Evolutionary conservation across 768 basidiomycete species (phyloP).

Genomic region (Mycena maculata): DNA sequence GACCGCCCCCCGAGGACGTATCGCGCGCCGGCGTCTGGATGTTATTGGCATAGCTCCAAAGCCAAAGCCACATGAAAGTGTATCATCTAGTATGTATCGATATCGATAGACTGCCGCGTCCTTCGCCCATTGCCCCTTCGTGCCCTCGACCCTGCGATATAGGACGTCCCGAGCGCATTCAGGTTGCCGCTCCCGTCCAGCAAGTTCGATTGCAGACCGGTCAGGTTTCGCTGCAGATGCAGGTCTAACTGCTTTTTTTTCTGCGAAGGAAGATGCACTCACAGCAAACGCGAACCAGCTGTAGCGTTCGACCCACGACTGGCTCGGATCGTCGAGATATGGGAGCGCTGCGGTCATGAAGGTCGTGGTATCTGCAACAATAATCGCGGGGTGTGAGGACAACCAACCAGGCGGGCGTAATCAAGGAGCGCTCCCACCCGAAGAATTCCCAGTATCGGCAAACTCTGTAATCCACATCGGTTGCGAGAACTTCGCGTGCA

Average conservation of each 20-base stretch:
- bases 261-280: background rate
- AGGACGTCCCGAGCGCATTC: slow-evolving; percentile 20
- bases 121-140: slow-evolving; percentile 14
- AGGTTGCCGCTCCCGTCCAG: slow-evolving; percentile 23
- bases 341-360: slow-evolving; percentile 9
- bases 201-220: slow-evolving; percentile 22
- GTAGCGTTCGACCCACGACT: slow-evolving; percentile 24
- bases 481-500: slow-evolving; percentile 48
- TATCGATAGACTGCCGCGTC: slow-evolving; percentile 6
- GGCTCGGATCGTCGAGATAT: slow-evolving; percentile 11
- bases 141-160: slow-evolving; percentile 11
- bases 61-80: slow-evolving; percentile 2
- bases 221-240: slow-evolving; percentile 6
- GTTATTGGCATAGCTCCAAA: background rate
- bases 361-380: slow-evolving; percentile 3
- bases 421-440: slow-evolving; percentile 1
- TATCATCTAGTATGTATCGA: slow-evolving; percentile 23
- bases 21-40: no score
- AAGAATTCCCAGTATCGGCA: slow-evolving; percentile 22
- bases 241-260: background rate
- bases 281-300: slow-evolving; percentile 29
- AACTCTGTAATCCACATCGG: slow-evolving; percentile 54
- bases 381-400: background rate
- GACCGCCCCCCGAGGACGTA: no score
- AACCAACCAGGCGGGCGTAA: background rate